These are phyloP conservation scores for Aspergillus sparsus DNA, from an alignment of 495 filamentous ascomycete genomes.

Conservation along the genomic window DNA sequence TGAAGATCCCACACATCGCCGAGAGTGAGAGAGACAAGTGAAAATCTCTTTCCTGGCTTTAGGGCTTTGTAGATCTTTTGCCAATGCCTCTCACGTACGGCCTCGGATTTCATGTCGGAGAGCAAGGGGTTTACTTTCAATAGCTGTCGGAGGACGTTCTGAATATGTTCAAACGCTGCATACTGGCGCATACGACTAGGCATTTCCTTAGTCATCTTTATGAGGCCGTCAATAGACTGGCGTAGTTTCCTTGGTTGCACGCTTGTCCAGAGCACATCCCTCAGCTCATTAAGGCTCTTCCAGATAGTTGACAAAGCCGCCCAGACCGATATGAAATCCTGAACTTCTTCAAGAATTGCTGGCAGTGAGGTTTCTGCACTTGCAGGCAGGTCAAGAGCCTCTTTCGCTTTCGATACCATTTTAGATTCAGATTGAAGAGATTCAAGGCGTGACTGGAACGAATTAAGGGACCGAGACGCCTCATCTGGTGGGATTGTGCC, in stretches of 20 bases:
- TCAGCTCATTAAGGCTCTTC: slow-evolving; percentile 92
- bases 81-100: slow-evolving; percentile 95
- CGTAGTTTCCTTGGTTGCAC: slow-evolving; percentile 90
- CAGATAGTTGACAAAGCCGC: slow-evolving; percentile 91
- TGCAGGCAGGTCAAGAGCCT: slow-evolving; percentile 86
- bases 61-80: slow-evolving; percentile 93
- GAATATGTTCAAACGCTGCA: slow-evolving; percentile 96
- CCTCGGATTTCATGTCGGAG: slow-evolving; percentile 92
- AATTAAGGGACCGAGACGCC: slow-evolving; percentile 73
- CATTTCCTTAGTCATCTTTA: slow-evolving; percentile 99
- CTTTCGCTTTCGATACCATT: slow-evolving; percentile 94
- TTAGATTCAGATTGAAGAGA: slow-evolving; percentile 80
- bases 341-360: slow-evolving; percentile 89
- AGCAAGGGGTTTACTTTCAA: slow-evolving; percentile 88
- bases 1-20: slow-evolving; percentile 98
- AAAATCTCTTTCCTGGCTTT: slow-evolving; percentile 87
- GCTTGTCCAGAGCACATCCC: slow-evolving; percentile 88
- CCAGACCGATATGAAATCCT: slow-evolving; percentile 99
- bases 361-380: slow-evolving; percentile 74
- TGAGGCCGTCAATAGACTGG: slow-evolving; percentile 80
- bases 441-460: slow-evolving; percentile 80
- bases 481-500: slow-evolving; percentile 87
- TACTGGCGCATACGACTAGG: slow-evolving; percentile 98
- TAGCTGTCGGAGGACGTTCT: slow-evolving; percentile 81
- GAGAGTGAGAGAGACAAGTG: slow-evolving; percentile 86